Base-by-base conservation (phyloP, 1,284 basidiomycete species). In the Schizophyllum amplum region DNA sequence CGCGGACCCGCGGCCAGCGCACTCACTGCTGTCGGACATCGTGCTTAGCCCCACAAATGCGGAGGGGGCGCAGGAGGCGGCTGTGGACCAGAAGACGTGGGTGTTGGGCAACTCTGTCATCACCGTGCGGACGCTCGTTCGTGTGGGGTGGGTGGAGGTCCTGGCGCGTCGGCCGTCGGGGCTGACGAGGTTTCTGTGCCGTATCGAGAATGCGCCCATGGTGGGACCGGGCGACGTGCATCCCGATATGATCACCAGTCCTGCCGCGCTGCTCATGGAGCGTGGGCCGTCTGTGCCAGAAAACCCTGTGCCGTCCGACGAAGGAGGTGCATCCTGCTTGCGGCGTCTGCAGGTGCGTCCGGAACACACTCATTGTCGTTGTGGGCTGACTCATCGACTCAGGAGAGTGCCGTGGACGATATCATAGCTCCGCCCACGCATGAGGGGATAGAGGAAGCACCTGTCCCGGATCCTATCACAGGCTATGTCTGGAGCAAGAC, bases 71-170 rank as follows among this genome's bases (percentile, higher is more conserved):
- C 66, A 75, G 0, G 77, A 82, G 25, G 66, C 77, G 27, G 68
- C 73, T 4, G 60, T 79, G 33, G 68, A 67, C 57, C 79, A 85
- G 68, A 93, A 93, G 71, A 87, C 88, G 0, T 99, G 95, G 95
- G 68, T 97, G 24, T 72, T 92, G 56, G 95, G 94, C 0, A 87
- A 93, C 63, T 86, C 92, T 0, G 80, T 99, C 52, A 75, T 99
- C 53, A 95, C 94, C 1, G 81, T 98, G 51, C 85, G 87, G 11
- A 75, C 86, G 0, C 77, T 97, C 46, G 75, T 81, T 5, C 80
- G 85, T 59, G 76, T 83, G 1, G 94, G 94, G 2, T 98, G 96
- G 96, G 81, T 95, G 23, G 93, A 96, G 66, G 84, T 98, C 5
- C 72, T 88, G 42, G 87, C 90, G 0, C 83, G 94, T 6, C 81